A percentile compares a stretch with the other conserved stretches of the same genome.
Conservation (phyloP, 2,329 filamentous ascomycete species). For the Hymenoscyphus repandus region DNA sequence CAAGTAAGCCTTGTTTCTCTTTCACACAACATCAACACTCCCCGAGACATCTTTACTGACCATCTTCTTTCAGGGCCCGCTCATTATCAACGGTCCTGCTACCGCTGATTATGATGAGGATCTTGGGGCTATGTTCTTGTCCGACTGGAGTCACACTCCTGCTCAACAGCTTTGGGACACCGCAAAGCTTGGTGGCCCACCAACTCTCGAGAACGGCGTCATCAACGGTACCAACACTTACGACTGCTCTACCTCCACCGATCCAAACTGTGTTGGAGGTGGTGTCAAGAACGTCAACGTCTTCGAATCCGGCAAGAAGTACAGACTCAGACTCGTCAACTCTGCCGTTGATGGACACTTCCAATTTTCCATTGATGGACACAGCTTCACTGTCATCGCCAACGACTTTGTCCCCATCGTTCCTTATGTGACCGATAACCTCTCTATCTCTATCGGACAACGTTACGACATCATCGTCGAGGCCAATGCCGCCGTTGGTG, state of each 20-base stretch:
- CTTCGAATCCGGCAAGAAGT: slow-evolving; percentile 35
- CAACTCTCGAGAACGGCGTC: slow-evolving; percentile 24
- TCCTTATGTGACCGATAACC: slow-evolving; percentile 44
- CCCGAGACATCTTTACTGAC: too few relatives aligned
- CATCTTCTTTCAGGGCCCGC: slow-evolving; percentile 38
- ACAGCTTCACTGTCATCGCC: slow-evolving; percentile 52
- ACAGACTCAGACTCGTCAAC: slow-evolving; percentile 42
- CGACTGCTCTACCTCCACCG: slow-evolving; percentile 17
- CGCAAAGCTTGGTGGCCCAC: slow-evolving; percentile 21
- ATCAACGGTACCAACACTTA: slow-evolving; percentile 31
- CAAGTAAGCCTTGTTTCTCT: not conserved
- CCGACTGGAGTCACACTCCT: slow-evolving; percentile 28
- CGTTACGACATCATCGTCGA: slow-evolving; percentile 41
- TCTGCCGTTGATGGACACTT: slow-evolving; percentile 39
- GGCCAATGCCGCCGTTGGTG: slow-evolving; percentile 48
- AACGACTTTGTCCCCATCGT: slow-evolving; percentile 53
- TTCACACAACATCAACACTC: not conserved
- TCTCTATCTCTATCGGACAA: slow-evolving; percentile 55
- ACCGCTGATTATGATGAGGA: slow-evolving; percentile 52
- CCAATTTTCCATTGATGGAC: slow-evolving; percentile 49
- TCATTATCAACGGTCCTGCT: slow-evolving; percentile 56
- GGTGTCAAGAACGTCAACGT: slow-evolving; percentile 29
- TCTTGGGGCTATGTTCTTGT: slow-evolving; percentile 26
- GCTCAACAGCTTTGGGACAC: slow-evolving; percentile 23
- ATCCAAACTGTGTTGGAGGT: slow-evolving; percentile 23